Evolutionary conservation across 768 basidiomycete species (phyloP).

Genomic region (Podaxis pistillaris): DNA sequence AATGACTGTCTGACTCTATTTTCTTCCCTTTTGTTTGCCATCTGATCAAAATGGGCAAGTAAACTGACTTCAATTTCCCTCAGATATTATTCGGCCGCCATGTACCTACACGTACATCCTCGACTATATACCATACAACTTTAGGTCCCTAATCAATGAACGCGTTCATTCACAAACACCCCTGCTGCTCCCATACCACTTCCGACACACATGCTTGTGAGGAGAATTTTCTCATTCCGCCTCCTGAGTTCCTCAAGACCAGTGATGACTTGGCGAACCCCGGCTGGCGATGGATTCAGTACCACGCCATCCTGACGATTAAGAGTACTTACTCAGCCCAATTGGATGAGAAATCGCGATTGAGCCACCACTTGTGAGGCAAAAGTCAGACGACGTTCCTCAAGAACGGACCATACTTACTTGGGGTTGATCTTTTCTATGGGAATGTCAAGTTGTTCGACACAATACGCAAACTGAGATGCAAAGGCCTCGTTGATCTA

Average conservation of each 20-base stretch:
- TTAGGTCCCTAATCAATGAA: constrained; percentile 15
- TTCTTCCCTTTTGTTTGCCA: constrained; percentile 26
- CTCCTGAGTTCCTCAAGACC: constrained; percentile 82
- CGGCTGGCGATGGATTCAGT: constrained; percentile 47
- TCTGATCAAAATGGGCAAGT: constrained; percentile 3
- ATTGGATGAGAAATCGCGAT: constrained; percentile 83
- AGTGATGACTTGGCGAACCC: constrained; percentile 83
- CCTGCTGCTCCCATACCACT: constrained; percentile 89
- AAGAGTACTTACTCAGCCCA: constrained; percentile 67
- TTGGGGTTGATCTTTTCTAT: constrained; percentile 85
- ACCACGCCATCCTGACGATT: not conserved
- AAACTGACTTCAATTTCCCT: constrained; percentile 1
- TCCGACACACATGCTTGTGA: constrained; percentile 78
- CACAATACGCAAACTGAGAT: constrained; percentile 90
- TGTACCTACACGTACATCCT: not conserved
- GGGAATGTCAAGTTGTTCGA: constrained; percentile 74
- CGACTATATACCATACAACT: not conserved
- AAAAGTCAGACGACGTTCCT: not conserved
- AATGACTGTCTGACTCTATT: constrained; percentile 74
- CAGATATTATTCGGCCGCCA: not conserved
- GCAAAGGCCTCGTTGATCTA: constrained; percentile 92
- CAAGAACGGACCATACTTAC: constrained; percentile 37
- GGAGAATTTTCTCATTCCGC: constrained; percentile 64
- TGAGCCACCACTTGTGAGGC: constrained; percentile 69
- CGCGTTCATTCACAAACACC: constrained; percentile 71